phyloP scores from a whole-genome alignment of 176 grass and related monocot species.

The Rhynchospora tenuis region DNA sequence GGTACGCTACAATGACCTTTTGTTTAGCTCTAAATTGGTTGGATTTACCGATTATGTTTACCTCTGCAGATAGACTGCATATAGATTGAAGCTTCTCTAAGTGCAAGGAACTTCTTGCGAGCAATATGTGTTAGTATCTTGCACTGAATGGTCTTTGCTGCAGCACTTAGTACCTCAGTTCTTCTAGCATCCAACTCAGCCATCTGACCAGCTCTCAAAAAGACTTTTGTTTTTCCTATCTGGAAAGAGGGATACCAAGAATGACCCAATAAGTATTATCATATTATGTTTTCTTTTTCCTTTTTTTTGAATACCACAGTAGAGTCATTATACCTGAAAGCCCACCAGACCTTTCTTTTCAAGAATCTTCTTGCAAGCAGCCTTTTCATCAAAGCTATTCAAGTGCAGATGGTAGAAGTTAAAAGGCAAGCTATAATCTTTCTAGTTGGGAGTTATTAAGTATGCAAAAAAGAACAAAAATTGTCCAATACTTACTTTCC shows the following conservation, averaged over 20 bases:
- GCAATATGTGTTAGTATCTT: slow-evolving; percentile 91
- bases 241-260: slow-evolving; percentile 33
- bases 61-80: slow-evolving; percentile 96
- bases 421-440: slow-evolving; percentile 9
- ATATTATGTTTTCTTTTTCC: neutral
- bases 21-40: neutral
- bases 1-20: neutral
- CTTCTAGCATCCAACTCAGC: slow-evolving; percentile 94
- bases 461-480: neutral
- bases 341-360: slow-evolving; percentile 86
- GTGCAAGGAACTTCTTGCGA: slow-evolving; percentile 73
- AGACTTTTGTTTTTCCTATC: slow-evolving; percentile 99
- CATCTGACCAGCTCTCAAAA: slow-evolving; percentile 99
- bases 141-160: slow-evolving; percentile 88
- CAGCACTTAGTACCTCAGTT: slow-evolving; percentile 85
- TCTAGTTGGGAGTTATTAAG: slow-evolving; percentile 9
- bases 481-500: slow-evolving; percentile 62
- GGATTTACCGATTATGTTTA: slow-evolving; percentile 13
- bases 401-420: slow-evolving; percentile 23
- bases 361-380: slow-evolving; percentile 78
- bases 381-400: slow-evolving; percentile 84
- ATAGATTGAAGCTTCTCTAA: slow-evolving; percentile 70
- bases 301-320: neutral
- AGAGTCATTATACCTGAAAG: slow-evolving; percentile 67
- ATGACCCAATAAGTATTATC: neutral